Base-by-base conservation (phyloP, 2,329 filamentous ascomycete species). In the Xenosphaeropsis pyriputrescens region DNA sequence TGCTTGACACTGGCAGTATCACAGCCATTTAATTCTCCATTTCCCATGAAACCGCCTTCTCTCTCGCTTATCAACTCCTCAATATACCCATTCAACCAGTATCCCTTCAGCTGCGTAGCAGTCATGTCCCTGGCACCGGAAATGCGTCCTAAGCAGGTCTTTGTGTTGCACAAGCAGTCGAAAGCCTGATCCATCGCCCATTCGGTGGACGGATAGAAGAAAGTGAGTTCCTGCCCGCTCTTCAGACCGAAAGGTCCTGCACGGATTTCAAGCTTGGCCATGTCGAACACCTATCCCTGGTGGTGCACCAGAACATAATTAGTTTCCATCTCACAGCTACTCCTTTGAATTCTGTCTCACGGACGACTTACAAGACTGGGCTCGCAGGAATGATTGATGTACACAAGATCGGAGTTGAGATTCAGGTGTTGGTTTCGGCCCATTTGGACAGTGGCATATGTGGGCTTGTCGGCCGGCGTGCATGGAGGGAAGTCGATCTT, bases 181-280 rank as follows among this genome's bases (percentile, higher is more conserved):
- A 85, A 85, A 4, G 75, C 67, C 61, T 84, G 79, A 22, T 73
- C 72, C 79, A 85, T 83, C 50, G 64, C 50, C 77, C 77, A 85
- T 57, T 85, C 79, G 1, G 78, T 83, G 38, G 75, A 81, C 4
- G 79, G 78, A 49, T 85, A 85, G 59, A 84, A 85, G 61, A 83
- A 85, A 53, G 72, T 75, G 34, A 78, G 60, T 51, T 78, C 73
- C 42, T 78, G 68, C 35, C 70, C 71, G 4, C 58, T 52, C 38
- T 58, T 51, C 37, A 78, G 62, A 26, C 73, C 72, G 38, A 64
- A 63, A 16, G 68, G 68, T 6, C 69, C 70, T 9, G 70, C 74
- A 18, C 77, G 59, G 44, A 83, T 59, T 47, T 68, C 68, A 44
- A 68, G 57, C 51, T 65, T 68, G 41, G 60, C 56, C 32, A 65